Conservation (phyloP, 495 filamentous ascomycete genomes). For the Penicillium alfredii region DNA sequence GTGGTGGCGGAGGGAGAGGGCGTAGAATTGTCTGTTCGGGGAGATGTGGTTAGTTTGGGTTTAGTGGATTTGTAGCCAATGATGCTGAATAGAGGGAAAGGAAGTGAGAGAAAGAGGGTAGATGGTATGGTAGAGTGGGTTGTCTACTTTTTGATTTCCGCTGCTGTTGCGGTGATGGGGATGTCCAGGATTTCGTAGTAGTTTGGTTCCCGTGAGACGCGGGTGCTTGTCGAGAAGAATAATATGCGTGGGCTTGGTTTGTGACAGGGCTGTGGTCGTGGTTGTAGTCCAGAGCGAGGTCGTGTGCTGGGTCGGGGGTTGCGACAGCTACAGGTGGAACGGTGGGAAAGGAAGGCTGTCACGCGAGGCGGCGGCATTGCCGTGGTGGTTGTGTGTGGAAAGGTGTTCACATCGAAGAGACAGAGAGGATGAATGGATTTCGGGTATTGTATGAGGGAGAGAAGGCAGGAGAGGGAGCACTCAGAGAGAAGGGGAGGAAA, state of each 20-base stretch:
- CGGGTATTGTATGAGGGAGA: no score
- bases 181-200: constrained; percentile 82
- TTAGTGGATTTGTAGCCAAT: not conserved
- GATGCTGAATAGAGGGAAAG: constrained; percentile 3
- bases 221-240: not conserved
- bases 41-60: constrained; percentile 3
- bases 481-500: constrained; percentile 5
- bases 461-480: constrained; percentile 8
- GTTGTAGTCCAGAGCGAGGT: constrained; percentile 4
- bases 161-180: constrained; percentile 55
- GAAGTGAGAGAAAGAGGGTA: not conserved
- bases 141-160: constrained; percentile 92
- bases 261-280: not conserved
- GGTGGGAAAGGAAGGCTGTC: constrained; percentile 3
- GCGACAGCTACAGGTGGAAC: not conserved
- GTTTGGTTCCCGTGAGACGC: constrained; percentile 39
- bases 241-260: no score
- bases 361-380: constrained; percentile 18
- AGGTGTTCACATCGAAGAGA: constrained; percentile 1
- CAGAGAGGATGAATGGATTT: not conserved
- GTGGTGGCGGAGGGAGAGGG: constrained; percentile 87
- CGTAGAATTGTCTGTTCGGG: constrained; percentile 65
- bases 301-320: constrained; percentile 1
- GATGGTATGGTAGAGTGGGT: no score
- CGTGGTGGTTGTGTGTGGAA: not conserved